These are phyloP conservation scores for Umbelopsis vinacea DNA, from an alignment of 192 early-diverging fungal species.

Conservation along the genomic window DNA sequence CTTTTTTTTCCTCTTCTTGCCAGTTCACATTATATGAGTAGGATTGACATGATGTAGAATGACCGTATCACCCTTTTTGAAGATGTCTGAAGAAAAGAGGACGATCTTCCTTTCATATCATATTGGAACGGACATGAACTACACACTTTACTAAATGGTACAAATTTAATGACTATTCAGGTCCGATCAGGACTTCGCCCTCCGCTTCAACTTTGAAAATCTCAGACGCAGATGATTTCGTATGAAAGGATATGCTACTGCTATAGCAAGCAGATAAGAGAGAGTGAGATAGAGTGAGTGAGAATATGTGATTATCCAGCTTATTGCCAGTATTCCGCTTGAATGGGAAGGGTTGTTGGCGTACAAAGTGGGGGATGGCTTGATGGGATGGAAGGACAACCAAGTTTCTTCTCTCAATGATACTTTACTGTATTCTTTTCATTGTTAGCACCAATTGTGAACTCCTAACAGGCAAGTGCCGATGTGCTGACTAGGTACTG, in stretches of 20 bases:
- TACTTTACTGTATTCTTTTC: not conserved
- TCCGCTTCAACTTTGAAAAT: not conserved
- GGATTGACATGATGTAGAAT: not conserved
- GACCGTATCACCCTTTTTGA: not conserved
- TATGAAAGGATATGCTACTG: no score
- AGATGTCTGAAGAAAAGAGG: not conserved
- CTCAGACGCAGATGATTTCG: not conserved
- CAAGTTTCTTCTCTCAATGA: not conserved
- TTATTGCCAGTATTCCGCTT: no score
- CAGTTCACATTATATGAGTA: not conserved
- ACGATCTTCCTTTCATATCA: not conserved
- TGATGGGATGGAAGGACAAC: not conserved
- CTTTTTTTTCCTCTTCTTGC: not conserved
- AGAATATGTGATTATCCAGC: no score
- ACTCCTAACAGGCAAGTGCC: not conserved
- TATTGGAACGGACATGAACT: not conserved
- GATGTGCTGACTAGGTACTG: not conserved
- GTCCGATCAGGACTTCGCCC: constrained; percentile 1
- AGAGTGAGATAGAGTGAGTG: no score
- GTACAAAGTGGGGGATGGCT: not conserved
- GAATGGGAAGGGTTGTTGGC: no score
- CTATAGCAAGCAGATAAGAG: no score
- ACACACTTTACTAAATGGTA: not conserved
- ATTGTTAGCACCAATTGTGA: not conserved
- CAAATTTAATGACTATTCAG: not conserved